phyloP scores from a whole-genome alignment of 768 basidiomycete species.

The Suillus decipiens region DNA sequence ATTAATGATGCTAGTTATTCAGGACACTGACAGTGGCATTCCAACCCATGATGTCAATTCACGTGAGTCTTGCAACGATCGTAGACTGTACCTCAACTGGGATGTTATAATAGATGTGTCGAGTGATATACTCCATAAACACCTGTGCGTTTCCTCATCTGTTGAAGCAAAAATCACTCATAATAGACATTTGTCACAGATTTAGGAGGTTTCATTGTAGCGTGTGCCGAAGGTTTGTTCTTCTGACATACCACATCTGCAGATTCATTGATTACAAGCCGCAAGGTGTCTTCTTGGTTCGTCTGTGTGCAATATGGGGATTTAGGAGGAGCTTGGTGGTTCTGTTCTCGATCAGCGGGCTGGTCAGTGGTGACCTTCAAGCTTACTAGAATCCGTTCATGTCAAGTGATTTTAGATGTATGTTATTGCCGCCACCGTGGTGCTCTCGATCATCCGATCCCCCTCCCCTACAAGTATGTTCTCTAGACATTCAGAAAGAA shows the following conservation, averaged over 20 bases:
- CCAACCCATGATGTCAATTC: constrained; percentile 4
- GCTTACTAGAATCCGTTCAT: neutral
- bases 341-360: neutral
- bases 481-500: neutral
- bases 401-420: neutral
- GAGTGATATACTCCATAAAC: neutral
- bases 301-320: constrained; percentile 3
- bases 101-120: neutral
- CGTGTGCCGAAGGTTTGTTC: constrained; percentile 5
- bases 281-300: neutral
- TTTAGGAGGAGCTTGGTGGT: constrained; percentile 1
- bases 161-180: neutral
- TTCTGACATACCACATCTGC: too few species aligned
- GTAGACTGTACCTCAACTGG: neutral
- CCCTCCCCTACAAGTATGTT: constrained; percentile 1
- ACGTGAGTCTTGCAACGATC: neutral
- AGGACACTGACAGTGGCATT: neutral
- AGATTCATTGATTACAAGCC: too few species aligned
- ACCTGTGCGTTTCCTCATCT: neutral
- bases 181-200: neutral
- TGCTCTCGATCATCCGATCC: neutral
- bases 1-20: too few species aligned
- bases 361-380: neutral
- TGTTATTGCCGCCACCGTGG: neutral
- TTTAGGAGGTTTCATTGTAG: neutral